Percentiles rank a stretch among this genome's conserved stretches.
These are phyloP conservation scores for Spergularia azorica DNA, from an alignment of 179 eudicot genomes.

Conservation along the genomic window DNA sequence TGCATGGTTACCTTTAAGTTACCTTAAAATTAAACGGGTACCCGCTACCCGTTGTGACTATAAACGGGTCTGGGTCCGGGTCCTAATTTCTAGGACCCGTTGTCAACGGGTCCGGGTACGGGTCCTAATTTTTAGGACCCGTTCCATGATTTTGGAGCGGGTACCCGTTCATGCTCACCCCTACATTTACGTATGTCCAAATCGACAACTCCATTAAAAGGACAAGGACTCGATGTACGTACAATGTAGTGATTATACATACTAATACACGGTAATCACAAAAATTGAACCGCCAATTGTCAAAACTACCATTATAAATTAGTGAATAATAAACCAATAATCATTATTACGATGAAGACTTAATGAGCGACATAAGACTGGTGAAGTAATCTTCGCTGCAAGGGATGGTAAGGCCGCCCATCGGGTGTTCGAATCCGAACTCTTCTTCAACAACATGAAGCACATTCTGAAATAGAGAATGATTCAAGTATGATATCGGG, in stretches of 20 bases:
- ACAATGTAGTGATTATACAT: conserved; percentile 4
- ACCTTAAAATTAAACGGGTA: too few species aligned
- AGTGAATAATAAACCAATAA: not conserved
- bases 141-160: too few species aligned
- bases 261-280: not conserved
- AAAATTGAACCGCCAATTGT: not conserved
- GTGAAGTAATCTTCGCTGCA: conserved; percentile 47
- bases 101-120: too few species aligned
- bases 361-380: conserved; percentile 32
- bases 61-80: too few species aligned
- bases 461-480: conserved; percentile 49
- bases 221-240: not conserved
- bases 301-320: not conserved
- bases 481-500: conserved; percentile 51
- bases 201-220: not conserved
- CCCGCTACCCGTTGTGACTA: too few species aligned
- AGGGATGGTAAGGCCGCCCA: conserved; percentile 59
- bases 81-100: too few species aligned
- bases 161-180: too few species aligned
- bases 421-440: conserved; percentile 49
- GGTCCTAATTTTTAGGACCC: too few species aligned
- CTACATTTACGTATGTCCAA: not conserved
- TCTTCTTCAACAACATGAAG: conserved; percentile 51
- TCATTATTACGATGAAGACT: conserved; percentile 20
- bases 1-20: too few species aligned